phyloP scores from a whole-genome alignment of 1,139 yeast species.

The Taiozyma onychis region DNA sequence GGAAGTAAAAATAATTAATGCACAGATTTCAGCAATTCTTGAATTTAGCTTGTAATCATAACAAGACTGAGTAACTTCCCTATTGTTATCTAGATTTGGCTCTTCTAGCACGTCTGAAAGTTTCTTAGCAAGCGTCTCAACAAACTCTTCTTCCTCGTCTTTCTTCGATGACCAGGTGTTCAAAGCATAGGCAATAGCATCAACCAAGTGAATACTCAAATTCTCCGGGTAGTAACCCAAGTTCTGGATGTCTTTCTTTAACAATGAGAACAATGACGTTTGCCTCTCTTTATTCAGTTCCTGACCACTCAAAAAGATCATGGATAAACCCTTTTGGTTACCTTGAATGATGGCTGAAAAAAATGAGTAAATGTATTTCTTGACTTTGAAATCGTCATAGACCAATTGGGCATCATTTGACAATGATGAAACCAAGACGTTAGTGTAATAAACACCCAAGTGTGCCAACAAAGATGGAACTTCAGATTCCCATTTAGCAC shows the following conservation, averaged over 20 bases:
- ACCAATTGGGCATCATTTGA: conserved; percentile 55
- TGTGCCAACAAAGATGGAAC: conserved; percentile 81
- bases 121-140: conserved; percentile 43
- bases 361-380: conserved; percentile 60
- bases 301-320: conserved; percentile 68
- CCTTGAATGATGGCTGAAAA: conserved; percentile 73
- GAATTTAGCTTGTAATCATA: conserved; percentile 56
- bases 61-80: conserved; percentile 38
- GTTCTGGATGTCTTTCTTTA: conserved; percentile 53
- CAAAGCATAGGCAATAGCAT: conserved; percentile 59
- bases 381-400: conserved; percentile 50
- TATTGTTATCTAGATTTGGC: conserved; percentile 13
- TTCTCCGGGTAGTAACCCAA: conserved; percentile 52
- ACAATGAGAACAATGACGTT: conserved; percentile 44
- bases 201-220: conserved; percentile 45
- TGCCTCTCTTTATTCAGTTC: conserved; percentile 32
- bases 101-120: conserved; percentile 22
- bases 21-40: conserved; percentile 68
- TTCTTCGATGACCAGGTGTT: conserved; percentile 65
- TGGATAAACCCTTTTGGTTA: conserved; percentile 82
- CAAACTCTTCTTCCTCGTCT: conserved; percentile 45
- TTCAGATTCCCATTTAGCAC: conserved; percentile 52
- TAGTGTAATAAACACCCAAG: conserved; percentile 60
- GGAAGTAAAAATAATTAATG: conserved; percentile 64
- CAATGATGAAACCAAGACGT: conserved; percentile 51